Evolutionary conservation across 495 filamentous ascomycete genomes (phyloP), one percentile per base, ranked within the genome.

Genomic region (Aspergillus nidulans): DNA sequence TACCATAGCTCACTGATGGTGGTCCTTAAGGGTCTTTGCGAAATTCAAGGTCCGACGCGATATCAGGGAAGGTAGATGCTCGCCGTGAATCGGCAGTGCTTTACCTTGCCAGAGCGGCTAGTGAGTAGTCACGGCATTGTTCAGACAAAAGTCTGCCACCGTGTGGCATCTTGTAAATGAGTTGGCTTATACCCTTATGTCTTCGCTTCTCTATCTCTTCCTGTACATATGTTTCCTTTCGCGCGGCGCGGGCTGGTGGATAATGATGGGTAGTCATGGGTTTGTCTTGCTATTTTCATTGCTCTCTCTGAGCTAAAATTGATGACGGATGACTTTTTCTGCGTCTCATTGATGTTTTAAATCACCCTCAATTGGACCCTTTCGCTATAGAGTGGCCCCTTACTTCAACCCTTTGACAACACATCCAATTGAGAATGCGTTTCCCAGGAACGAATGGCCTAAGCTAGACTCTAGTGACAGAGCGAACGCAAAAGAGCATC

Each of bases 111-210:
- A 6, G 32, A 36, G 13, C 4, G 16, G 23, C 23, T 34, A 28
- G n/a, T 16, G 21, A 25, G 19, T 16, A 4, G 19, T 6, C 32
- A 40, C 24, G 36, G 10, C 16, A 19, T 20, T 41, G 21, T 41
- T 51, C 34, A 25, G 26, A 30, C 6, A 55, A 55, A 43, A 55
- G 44, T 42, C 8, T 12, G 44, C 36, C 32, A 45, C 18, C n/a
- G 9, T 4, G 10, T 46, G 32, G 24, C 43, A 18, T 48, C 20
- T 42, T 23, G 23, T 49, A 43, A 50, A 50, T 49, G 40, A 49
- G 42, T 52, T 57, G 49, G 24, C 57, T 53, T 59, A 64, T 64
- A 64, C 58, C 30, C 46, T 6, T 30, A 28, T 49, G 26, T 44
- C 13, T 24, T 41, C 57, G 39, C 20, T 51, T 55, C n/a, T 46